Evolutionary conservation across 2,329 filamentous ascomycete species (phyloP), one percentile per base, ranked within the genome.

Genomic region (Venturia pyrina): DNA sequence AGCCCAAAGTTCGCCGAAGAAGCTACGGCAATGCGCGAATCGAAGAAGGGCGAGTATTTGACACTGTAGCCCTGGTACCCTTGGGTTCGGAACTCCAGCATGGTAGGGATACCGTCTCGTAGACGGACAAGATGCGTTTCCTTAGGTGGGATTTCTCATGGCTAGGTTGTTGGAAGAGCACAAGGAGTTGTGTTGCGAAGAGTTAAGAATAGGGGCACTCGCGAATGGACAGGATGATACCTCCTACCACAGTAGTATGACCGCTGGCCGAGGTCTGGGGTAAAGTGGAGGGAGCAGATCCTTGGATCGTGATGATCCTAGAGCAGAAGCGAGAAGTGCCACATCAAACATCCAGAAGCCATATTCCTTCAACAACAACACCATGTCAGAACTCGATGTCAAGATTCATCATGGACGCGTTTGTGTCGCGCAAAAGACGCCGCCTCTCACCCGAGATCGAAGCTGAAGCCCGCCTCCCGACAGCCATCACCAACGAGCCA

Each of bases 21-120:
- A 40, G 91, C 90, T 72, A 97, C 92, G 66, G 93, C 93, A 69
- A 99, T 87, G 69, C 93, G 88, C 70, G 90, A 95, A 80, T 98
- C 95, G 80, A 96, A 96, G 81, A 97, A 99, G 7, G 95, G 95
- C 66, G 93, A 98, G 82, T 98, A 99, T 79, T 97, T 96, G 78
- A 97, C 92, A 71, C 90, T 91, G 79, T 96, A 97, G 72, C 93
- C 93, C 77, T 98, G 96, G 83, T 87, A 98, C 73, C 95, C 95
- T 75, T 91, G 85, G 28, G 95, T 98, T 69, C 90, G 89, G 79
- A 90, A 98, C 79, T 97, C 92, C 72, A 98, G 88, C 92, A 98
- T 97, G 65, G 69, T 80, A 72, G 63, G 46, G 28, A 40, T 53
- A 11, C 43, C 53, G 53, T 59, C 53, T 59, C 19, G 53, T n/a